Evolutionary conservation across 345 rosid species (phyloP).

Genomic region (Atalantia buxifolia): DNA sequence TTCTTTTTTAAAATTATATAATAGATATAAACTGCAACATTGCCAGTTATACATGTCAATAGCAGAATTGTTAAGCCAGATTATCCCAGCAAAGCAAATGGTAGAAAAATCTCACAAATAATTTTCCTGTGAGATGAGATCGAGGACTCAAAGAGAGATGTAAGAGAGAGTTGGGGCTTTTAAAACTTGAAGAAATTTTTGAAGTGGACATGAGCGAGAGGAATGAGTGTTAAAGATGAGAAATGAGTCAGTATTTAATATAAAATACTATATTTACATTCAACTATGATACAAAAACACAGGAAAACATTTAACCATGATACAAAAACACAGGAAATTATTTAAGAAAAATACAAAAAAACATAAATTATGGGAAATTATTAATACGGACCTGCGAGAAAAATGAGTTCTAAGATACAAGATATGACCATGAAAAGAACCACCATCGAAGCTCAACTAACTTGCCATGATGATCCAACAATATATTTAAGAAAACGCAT

Average conservation of each 20-base stretch:
- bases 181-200: neutral
- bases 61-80: neutral
- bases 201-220: neutral
- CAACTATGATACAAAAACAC: too few relatives aligned
- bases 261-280: neutral
- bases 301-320: too few relatives aligned
- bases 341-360: too few relatives aligned
- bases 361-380: too few relatives aligned
- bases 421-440: neutral
- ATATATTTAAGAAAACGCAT: neutral
- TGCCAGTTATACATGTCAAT: neutral
- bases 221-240: neutral
- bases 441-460: neutral
- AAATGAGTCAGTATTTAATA: too few relatives aligned
- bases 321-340: too few relatives aligned
- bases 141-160: neutral
- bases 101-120: neutral
- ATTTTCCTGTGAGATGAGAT: neutral
- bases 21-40: neutral
- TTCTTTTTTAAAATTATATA: too few relatives aligned
- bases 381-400: neutral
- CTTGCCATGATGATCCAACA: neutral
- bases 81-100: neutral
- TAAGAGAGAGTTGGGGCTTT: neutral
- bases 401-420: neutral